A percentile compares a stretch with the other conserved stretches of the same genome.
These are phyloP conservation scores for Rhizophlyctis rosea DNA, from an alignment of 192 early-diverging fungal species.

Conservation along the genomic window DNA sequence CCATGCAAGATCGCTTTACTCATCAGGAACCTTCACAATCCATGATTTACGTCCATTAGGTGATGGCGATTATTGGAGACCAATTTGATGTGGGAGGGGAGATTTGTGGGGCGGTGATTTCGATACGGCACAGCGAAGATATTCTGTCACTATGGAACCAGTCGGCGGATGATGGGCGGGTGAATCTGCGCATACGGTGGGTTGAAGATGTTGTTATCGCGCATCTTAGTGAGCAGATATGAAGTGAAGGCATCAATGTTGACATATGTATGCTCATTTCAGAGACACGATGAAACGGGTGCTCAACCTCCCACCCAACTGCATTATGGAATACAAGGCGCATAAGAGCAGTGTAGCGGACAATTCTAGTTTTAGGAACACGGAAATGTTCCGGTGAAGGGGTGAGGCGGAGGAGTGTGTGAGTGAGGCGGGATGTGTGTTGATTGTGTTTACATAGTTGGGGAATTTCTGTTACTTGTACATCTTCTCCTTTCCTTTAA, in stretches of 20 bases:
- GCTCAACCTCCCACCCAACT: constrained; percentile 80
- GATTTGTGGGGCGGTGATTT: constrained; percentile 91
- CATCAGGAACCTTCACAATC: constrained; percentile 1
- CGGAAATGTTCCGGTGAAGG: constrained; percentile 52
- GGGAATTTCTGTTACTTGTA: no score
- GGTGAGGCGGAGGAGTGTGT: no score
- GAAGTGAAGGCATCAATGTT: constrained; percentile 1
- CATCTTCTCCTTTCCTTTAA: no score
- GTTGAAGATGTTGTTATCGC: not conserved
- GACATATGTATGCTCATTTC: constrained; percentile 1
- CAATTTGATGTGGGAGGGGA: constrained; percentile 85
- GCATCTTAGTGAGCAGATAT: not conserved
- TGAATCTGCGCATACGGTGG: constrained; percentile 80
- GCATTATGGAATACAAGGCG: constrained; percentile 93
- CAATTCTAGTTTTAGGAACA: constrained; percentile 82
- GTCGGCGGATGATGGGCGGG: constrained; percentile 75
- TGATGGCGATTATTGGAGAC: constrained; percentile 85
- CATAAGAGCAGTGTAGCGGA: constrained; percentile 80
- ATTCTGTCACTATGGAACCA: constrained; percentile 95
- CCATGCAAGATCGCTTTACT: constrained; percentile 5
- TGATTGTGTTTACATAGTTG: no score
- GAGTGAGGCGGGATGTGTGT: no score
- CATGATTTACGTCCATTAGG: no score
- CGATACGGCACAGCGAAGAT: constrained; percentile 88
- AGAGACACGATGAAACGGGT: constrained; percentile 86